Evolutionary conservation across 106 monocot species (phyloP), one percentile per base, ranked within the genome.

Genomic region (Acanthochlamys bracteata): DNA sequence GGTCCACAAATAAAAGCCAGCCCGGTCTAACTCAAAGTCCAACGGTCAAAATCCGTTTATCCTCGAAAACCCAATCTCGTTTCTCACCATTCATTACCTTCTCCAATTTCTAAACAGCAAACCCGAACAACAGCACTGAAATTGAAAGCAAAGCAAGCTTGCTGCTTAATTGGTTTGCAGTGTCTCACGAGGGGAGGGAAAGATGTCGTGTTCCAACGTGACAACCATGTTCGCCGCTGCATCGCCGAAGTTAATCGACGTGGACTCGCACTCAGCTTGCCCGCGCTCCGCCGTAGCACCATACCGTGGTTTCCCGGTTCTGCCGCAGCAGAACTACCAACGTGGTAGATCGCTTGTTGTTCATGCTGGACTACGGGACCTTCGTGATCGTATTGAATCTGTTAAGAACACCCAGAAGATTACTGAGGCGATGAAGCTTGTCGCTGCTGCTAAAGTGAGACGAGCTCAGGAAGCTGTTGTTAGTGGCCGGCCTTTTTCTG

Each of bases 351-450:
- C 59, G 25, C 15, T 41, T 59, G 55, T 54, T 63, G 42, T 75
- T 39, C 71, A 57, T 33, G 79, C 76, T 69, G n/a, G 71, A 24
- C 76, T 83, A 19, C 71, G 79, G n/a, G 86, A 87, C 25, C 89
- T 94, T 26, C 80, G 94, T 23, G 82, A 66, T 0, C 89, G 89
- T 51, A 94, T 94, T 61, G 77, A 77, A 43, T 94, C 94, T 14
- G 94, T 94, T 8, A 81, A 80, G 59, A 90, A 90, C 77, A 94
- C 89, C 25, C 82, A 94, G 68, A 94, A 94, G 84, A 94, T 94
- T 73, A 90, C 94, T 19, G 94, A 94, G 70, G 94, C 94, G 54
- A 94, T 94, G 94, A 94, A 94, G 81, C 89, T 94, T 22, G 89
- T 94, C 43, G 89, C 94, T 21, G 94, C 94, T 17, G 94, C 94